Evolutionary conservation across 2,329 filamentous ascomycete genomes (phyloP).

Genomic region (Cladophialophora chaetospira): DNA sequence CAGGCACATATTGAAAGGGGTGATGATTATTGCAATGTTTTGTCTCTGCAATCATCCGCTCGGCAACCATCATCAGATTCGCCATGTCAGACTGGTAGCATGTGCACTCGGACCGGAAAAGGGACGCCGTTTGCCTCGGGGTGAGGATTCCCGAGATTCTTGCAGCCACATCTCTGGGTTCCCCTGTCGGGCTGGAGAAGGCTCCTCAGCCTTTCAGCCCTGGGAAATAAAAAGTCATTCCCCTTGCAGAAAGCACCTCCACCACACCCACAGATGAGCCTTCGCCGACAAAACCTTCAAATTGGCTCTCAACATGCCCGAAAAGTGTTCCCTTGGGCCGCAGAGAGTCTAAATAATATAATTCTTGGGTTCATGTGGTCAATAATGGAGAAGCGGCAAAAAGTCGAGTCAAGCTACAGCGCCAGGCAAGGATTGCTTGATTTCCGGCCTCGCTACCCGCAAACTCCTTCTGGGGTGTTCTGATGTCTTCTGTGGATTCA

Average conservation of each 20-base stretch:
- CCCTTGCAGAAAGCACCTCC: conserved; percentile 3
- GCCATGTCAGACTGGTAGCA: no score
- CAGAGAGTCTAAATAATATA: neutral
- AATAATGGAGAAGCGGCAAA: neutral
- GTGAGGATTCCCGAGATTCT: conserved; percentile 9
- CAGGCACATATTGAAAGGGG: no score
- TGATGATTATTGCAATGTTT: no score
- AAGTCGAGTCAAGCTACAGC: neutral
- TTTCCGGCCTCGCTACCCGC: neutral
- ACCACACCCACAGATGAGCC: neutral
- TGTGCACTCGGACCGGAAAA: no score
- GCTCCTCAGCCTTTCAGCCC: conserved; percentile 1
- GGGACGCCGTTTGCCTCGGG: neutral
- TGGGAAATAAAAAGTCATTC: neutral
- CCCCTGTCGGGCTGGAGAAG: conserved; percentile 2
- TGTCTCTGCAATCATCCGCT: no score
- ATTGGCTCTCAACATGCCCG: neutral
- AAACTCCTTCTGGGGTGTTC: conserved; percentile 13
- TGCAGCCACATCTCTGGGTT: conserved; percentile 5
- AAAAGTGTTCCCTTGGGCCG: neutral
- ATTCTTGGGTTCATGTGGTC: neutral
- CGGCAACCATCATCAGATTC: no score
- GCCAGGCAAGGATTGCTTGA: neutral
- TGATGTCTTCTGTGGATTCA: conserved; percentile 3
- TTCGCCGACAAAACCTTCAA: neutral